These are phyloP conservation scores for Globisporangium abappressorium DNA, from an alignment of 352 stramenopile species.

Conservation along the genomic window DNA sequence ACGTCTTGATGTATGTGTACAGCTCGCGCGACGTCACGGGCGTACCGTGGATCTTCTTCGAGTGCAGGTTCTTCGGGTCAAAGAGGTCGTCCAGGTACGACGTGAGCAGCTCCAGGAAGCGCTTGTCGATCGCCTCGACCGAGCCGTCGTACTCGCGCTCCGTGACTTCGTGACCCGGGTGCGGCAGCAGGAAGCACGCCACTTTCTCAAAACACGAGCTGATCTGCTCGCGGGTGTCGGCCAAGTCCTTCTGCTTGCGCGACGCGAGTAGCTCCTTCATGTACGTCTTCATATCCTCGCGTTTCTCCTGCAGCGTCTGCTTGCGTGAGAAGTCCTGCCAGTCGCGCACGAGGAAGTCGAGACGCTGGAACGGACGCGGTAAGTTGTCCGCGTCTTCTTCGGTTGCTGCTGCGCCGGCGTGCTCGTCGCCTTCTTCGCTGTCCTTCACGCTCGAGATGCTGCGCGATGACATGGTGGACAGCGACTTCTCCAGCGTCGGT, in stretches of 20 bases:
- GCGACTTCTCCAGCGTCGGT: conserved; percentile 36
- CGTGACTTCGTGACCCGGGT: conserved; percentile 96
- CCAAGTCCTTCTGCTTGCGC: conserved; percentile 92
- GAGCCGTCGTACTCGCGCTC: conserved; percentile 97
- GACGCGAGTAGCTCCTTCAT: conserved; percentile 91
- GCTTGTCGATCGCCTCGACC: conserved; percentile 91
- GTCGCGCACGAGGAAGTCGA: conserved; percentile 99
- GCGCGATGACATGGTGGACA: conserved; percentile 34
- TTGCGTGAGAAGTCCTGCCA: conserved; percentile 97
- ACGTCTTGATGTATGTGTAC: conserved; percentile 95
- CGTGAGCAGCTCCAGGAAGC: conserved; percentile 94
- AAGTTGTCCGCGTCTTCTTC: conserved; percentile 25
- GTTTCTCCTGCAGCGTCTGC: conserved; percentile 86
- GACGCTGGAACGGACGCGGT: conserved; percentile 94
- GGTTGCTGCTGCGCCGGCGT: conserved; percentile 23
- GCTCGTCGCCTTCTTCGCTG: conserved; percentile 22
- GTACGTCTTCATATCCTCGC: conserved; percentile 94
- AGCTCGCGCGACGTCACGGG: conserved; percentile 93
- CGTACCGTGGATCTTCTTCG: conserved; percentile 95
- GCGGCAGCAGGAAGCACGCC: conserved; percentile 94
- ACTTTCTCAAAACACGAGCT: conserved; percentile 95
- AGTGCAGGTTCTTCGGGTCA: conserved; percentile 68
- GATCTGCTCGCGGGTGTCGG: conserved; percentile 96
- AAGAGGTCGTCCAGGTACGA: conserved; percentile 96
- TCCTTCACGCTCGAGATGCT: conserved; percentile 23